phyloP scores from a whole-genome alignment of 495 filamentous ascomycete genomes.

The Eremomyces bilateralis region DNA sequence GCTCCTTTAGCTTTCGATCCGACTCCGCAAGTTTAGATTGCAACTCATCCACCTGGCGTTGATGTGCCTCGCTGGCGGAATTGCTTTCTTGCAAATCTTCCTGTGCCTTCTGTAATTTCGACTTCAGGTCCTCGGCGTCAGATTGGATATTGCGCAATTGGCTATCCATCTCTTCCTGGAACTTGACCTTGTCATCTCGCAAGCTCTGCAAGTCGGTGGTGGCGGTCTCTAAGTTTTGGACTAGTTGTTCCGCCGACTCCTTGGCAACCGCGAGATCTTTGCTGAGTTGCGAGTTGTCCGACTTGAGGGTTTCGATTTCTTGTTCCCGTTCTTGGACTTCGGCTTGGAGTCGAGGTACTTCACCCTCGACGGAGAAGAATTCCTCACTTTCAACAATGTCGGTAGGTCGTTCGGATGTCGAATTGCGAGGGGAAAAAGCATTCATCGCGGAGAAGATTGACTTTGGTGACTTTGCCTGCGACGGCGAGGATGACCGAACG shows the following conservation, averaged over 20 bases:
- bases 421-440: not conserved
- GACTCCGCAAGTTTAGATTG: too few relatives aligned
- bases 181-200: constrained; percentile 11
- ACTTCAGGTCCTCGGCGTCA: constrained; percentile 2
- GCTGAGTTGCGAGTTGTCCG: constrained; percentile 14
- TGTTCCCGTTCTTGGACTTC: constrained; percentile 14
- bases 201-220: constrained; percentile 12
- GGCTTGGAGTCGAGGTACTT: constrained; percentile 38
- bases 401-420: not conserved
- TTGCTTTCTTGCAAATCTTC: too few relatives aligned
- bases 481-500: not conserved
- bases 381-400: constrained; percentile 31
- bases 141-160: too few relatives aligned
- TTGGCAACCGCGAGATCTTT: constrained; percentile 16
- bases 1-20: too few relatives aligned
- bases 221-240: constrained; percentile 15
- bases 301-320: constrained; percentile 13
- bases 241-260: constrained; percentile 16
- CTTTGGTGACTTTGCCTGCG: not conserved
- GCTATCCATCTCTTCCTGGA: constrained; percentile 6
- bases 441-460: not conserved
- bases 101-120: constrained; percentile 10
- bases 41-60: too few relatives aligned
- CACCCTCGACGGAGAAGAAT: constrained; percentile 72
- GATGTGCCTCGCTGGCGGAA: too few relatives aligned